A percentile compares a stretch with the other conserved stretches of the same genome.
These are phyloP conservation scores for Podospora pseudocomata DNA, from an alignment of 495 filamentous ascomycete genomes.

Conservation along the genomic window DNA sequence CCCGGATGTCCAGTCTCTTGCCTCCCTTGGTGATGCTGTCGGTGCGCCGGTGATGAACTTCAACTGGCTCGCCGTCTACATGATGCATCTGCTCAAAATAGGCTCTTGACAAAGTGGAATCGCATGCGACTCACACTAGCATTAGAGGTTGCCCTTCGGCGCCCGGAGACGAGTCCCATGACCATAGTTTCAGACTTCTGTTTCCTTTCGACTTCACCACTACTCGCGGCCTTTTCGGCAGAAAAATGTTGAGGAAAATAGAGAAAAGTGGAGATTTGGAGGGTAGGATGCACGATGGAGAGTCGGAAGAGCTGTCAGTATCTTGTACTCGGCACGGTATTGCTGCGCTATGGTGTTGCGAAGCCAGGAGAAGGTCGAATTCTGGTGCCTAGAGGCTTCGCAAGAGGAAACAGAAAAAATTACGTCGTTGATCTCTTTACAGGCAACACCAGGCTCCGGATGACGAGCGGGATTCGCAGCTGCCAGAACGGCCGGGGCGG, in stretches of 20 bases:
- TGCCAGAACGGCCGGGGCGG: slow-evolving; percentile 12
- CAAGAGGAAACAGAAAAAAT: background rate
- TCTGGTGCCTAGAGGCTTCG: slow-evolving; percentile 6
- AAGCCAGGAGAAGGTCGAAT: background rate
- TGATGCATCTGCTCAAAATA: slow-evolving; percentile 22
- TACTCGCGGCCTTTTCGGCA: background rate
- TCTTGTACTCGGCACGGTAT: background rate
- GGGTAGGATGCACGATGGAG: background rate
- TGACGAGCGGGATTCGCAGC: slow-evolving; percentile 13
- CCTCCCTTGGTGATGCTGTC: slow-evolving; percentile 16
- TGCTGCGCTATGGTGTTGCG: background rate
- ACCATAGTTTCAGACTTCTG: slow-evolving; percentile 17
- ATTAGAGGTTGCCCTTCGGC: slow-evolving; percentile 37
- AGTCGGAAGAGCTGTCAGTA: background rate
- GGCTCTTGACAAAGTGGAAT: slow-evolving; percentile 8
- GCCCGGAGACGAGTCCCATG: slow-evolving; percentile 34
- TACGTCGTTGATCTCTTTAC: slow-evolving; percentile 15
- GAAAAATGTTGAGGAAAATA: slow-evolving; percentile 14
- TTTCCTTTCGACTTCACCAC: background rate
- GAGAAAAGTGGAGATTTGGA: slow-evolving; percentile 13
- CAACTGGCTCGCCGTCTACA: slow-evolving; percentile 21
- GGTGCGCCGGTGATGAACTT: slow-evolving; percentile 11
- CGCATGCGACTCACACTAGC: slow-evolving; percentile 34
- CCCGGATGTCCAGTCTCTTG: slow-evolving; percentile 19
- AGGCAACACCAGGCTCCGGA: slow-evolving; percentile 15